Conservation (phyloP, 75 land plant species). For the Gnetum montanum region DNA sequence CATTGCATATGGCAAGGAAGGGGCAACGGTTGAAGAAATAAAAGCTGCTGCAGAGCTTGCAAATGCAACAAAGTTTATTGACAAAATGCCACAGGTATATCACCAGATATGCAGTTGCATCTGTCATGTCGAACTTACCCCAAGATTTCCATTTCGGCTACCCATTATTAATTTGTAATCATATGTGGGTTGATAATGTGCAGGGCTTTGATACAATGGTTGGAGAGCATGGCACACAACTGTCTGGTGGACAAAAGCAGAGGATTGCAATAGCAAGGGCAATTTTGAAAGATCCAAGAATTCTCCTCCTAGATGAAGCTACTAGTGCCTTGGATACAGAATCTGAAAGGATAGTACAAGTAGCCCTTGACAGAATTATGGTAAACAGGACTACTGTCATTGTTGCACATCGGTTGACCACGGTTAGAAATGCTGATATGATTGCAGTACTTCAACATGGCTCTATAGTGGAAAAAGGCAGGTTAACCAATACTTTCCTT, state of each 20-base stretch:
- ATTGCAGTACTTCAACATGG: conserved; percentile 84
- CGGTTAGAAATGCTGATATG: conserved; percentile 68
- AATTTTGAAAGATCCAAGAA: conserved; percentile 59
- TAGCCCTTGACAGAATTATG: conserved; percentile 80
- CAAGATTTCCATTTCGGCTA: not conserved
- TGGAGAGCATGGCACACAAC: conserved; percentile 75
- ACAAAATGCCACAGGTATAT: conserved; percentile 71
- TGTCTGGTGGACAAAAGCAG: conserved; percentile 86
- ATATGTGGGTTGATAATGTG: not conserved
- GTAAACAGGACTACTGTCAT: conserved; percentile 68
- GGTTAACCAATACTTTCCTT: not conserved
- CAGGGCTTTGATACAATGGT: conserved; percentile 80
- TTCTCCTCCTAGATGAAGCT: conserved; percentile 79
- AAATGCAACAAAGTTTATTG: conserved; percentile 85
- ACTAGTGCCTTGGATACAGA: conserved; percentile 78
- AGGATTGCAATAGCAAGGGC: conserved; percentile 81
- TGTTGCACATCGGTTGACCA: conserved; percentile 84
- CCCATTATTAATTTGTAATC: not conserved
- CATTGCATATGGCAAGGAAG: conserved; percentile 86
- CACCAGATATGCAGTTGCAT: not conserved
- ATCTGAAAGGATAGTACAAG: conserved; percentile 77
- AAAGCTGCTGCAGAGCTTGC: conserved; percentile 73
- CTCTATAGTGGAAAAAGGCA: conserved; percentile 68
- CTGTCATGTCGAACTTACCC: not conserved
- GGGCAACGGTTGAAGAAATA: conserved; percentile 76